Evolutionary conservation across 2,329 filamentous ascomycete species (phyloP).

Genomic region (Neofusicoccum sp.): DNA sequence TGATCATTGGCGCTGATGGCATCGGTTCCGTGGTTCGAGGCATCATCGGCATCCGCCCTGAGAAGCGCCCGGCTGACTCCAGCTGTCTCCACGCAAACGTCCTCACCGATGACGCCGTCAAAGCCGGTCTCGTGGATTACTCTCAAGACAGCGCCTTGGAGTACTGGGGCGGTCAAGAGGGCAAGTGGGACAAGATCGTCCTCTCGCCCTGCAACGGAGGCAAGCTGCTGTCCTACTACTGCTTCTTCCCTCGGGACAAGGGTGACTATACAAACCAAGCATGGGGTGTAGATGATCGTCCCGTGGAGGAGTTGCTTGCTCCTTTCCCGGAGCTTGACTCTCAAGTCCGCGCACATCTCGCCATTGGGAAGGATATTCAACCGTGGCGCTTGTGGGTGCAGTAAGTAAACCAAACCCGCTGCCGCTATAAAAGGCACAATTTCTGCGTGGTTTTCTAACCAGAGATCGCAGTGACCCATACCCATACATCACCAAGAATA

Average conservation of each 20-base stretch:
- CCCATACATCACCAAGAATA: constrained; percentile 22
- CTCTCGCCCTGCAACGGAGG: constrained; percentile 67
- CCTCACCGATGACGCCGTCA: constrained; percentile 58
- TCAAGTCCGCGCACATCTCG: constrained; percentile 57
- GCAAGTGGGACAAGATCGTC: constrained; percentile 65
- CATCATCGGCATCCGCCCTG: constrained; percentile 62
- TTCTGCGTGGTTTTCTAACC: background rate
- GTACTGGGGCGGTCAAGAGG: constrained; percentile 69
- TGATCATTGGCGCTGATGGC: constrained; percentile 64
- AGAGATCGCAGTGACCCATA: background rate
- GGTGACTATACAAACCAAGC: constrained; percentile 51
- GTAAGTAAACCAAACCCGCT: constrained; percentile 49
- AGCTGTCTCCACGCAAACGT: constrained; percentile 67
- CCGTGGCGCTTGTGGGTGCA: constrained; percentile 68
- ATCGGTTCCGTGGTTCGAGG: constrained; percentile 64
- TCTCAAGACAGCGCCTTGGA: constrained; percentile 60
- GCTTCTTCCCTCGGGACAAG: constrained; percentile 62
- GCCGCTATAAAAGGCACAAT: no score
- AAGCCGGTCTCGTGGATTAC: constrained; percentile 62
- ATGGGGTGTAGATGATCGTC: constrained; percentile 13
- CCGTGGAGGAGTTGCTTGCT: constrained; percentile 55
- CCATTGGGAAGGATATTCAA: constrained; percentile 61
- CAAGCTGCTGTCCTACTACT: constrained; percentile 66
- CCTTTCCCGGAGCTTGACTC: constrained; percentile 61
- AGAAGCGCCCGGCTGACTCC: constrained; percentile 58